Evolutionary conservation across 2,329 filamentous ascomycete genomes (phyloP).

Genomic region (Alternaria solani): DNA sequence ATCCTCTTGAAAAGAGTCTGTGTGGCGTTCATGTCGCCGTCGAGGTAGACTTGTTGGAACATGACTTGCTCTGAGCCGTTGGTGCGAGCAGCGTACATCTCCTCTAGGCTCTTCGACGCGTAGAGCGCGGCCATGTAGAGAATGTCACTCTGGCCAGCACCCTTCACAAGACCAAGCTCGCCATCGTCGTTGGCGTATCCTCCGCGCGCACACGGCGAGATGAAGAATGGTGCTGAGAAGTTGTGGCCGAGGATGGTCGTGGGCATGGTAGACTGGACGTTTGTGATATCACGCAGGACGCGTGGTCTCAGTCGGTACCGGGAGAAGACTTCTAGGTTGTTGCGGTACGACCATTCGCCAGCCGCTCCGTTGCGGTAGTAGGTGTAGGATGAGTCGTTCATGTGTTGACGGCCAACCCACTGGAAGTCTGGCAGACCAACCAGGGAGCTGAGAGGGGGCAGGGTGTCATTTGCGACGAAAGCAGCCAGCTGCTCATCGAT

Average conservation of each 20-base stretch:
- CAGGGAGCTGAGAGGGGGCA: conserved; percentile 57
- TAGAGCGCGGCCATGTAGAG: conserved; percentile 59
- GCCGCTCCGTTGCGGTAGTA: conserved; percentile 66
- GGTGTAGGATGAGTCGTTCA: conserved; percentile 60
- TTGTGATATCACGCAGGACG: conserved; percentile 60
- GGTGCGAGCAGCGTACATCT: conserved; percentile 20
- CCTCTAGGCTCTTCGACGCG: conserved; percentile 38
- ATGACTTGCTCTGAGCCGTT: conserved; percentile 39
- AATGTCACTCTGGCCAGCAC: conserved; percentile 58
- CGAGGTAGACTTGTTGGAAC: conserved; percentile 54
- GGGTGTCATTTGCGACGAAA: conserved; percentile 36
- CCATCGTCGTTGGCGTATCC: conserved; percentile 57
- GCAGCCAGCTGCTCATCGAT: conserved; percentile 36
- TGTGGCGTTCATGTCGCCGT: conserved; percentile 42
- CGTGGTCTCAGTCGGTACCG: conserved; percentile 60
- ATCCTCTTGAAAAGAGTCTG: conserved; percentile 42
- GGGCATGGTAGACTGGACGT: conserved; percentile 47
- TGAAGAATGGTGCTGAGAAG: conserved; percentile 65
- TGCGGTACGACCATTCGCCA: conserved; percentile 65
- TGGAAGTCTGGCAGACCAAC: conserved; percentile 64
- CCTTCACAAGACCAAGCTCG: conserved; percentile 61
- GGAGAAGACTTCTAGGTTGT: conserved; percentile 64
- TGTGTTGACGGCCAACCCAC: conserved; percentile 59
- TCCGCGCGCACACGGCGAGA: conserved; percentile 54
- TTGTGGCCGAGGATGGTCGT: conserved; percentile 63